A percentile compares a stretch with the other conserved stretches of the same genome.
phyloP scores from a whole-genome alignment of 116 monocot species.

The Dioscorea cayenensis region DNA sequence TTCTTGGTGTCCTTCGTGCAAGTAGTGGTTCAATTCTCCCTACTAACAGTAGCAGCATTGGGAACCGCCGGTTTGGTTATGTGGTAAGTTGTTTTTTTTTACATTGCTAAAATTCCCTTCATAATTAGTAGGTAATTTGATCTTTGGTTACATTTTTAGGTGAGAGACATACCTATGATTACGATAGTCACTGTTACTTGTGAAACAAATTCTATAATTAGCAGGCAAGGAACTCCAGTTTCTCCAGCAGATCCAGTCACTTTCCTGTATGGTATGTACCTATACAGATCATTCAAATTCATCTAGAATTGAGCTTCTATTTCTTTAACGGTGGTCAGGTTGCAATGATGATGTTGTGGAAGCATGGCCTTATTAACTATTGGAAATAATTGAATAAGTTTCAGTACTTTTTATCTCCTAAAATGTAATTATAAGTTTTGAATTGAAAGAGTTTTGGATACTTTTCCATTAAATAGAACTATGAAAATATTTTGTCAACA shows the following conservation, averaged over 20 bases:
- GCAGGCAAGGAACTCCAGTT: slow-evolving; percentile 84
- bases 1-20: slow-evolving; percentile 46
- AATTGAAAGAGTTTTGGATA: no score
- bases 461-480: no score
- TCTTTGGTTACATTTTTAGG: slow-evolving; percentile 19
- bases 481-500: no score
- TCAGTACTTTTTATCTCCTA: no score
- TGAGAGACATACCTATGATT: slow-evolving; percentile 48
- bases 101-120: not conserved
- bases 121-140: not conserved
- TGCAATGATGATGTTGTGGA: no score
- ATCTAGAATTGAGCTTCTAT: no score
- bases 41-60: slow-evolving; percentile 38
- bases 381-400: no score
- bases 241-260: slow-evolving; percentile 52
- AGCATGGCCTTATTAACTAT: no score
- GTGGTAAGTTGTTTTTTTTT: slow-evolving; percentile 37
- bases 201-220: slow-evolving; percentile 53
- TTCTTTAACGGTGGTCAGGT: no score
- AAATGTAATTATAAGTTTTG: no score
- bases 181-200: slow-evolving; percentile 58
- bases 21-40: slow-evolving; percentile 59
- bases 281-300: no score
- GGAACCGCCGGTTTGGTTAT: slow-evolving; percentile 74
- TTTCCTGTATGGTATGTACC: slow-evolving; percentile 78